phyloP scores from a whole-genome alignment of 805 yeast species.

The Metschnikowia vanudenii region DNA sequence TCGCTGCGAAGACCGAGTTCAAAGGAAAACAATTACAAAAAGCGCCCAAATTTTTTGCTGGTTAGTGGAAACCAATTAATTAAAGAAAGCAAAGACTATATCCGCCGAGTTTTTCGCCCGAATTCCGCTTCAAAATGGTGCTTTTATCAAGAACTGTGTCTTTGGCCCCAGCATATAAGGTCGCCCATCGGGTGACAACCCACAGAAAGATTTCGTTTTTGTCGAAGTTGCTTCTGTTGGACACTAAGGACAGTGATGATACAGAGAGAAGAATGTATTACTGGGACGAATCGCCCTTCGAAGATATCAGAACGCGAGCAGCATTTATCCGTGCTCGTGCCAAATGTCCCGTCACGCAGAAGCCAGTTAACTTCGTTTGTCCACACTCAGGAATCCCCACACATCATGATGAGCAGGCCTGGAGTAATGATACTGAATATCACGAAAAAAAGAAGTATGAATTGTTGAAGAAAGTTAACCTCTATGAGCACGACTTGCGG shows the following conservation, averaged over 20 bases:
- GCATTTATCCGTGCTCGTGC: conserved; percentile 87
- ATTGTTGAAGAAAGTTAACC: conserved; percentile 78
- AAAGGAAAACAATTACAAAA: neutral
- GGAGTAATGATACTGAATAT: conserved; percentile 77
- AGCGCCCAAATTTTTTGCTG: neutral
- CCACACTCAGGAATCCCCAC: conserved; percentile 96
- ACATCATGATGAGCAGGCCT: conserved; percentile 85
- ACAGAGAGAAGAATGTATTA: conserved; percentile 44
- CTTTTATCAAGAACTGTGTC: conserved; percentile 10
- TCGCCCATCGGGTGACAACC: conserved; percentile 2
- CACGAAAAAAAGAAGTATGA: conserved; percentile 68
- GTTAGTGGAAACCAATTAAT: neutral
- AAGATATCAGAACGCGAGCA: conserved; percentile 85
- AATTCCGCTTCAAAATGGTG: conserved; percentile 7
- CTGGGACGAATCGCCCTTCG: conserved; percentile 92
- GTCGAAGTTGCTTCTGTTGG: conserved; percentile 38
- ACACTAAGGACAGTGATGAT: conserved; percentile 28
- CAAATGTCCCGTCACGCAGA: conserved; percentile 83
- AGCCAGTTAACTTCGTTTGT: conserved; percentile 80
- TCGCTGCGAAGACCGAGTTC: neutral
- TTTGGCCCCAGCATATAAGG: conserved; percentile 4
- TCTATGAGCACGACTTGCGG: conserved; percentile 91
- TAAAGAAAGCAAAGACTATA: neutral
- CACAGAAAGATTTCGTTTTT: conserved; percentile 33
- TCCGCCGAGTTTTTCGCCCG: neutral